These are phyloP conservation scores for Biscogniauxia marginata DNA, from an alignment of 2,329 filamentous ascomycete genomes.

Conservation along the genomic window DNA sequence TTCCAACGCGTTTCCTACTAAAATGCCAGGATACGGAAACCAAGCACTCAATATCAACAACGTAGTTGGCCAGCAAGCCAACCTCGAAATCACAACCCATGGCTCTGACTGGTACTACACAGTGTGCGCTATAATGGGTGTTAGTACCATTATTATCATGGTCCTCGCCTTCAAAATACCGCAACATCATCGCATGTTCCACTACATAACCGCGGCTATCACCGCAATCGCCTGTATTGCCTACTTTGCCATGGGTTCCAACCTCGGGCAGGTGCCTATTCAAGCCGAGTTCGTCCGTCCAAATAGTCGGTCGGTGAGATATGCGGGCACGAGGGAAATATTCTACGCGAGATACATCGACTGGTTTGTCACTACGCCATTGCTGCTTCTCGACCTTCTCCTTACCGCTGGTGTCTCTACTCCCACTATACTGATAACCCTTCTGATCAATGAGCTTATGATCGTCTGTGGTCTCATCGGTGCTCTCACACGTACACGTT, in stretches of 20 bases:
- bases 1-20: background rate
- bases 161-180: constrained; percentile 52
- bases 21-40: constrained; percentile 37
- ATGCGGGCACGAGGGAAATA: constrained; percentile 57
- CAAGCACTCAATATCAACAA: constrained; percentile 45
- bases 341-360: constrained; percentile 68
- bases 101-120: constrained; percentile 65
- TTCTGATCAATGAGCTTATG: constrained; percentile 65
- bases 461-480: constrained; percentile 66
- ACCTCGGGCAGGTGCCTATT: constrained; percentile 63
- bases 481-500: constrained; percentile 58
- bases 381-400: constrained; percentile 61
- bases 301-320: constrained; percentile 41
- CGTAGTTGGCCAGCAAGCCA: constrained; percentile 47
- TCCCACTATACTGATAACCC: constrained; percentile 60
- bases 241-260: constrained; percentile 67
- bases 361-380: constrained; percentile 62
- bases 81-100: constrained; percentile 57
- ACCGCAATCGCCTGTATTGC: constrained; percentile 59
- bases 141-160: constrained; percentile 52
- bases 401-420: constrained; percentile 64
- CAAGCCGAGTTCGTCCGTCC: constrained; percentile 54
- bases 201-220: constrained; percentile 61
- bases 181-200: constrained; percentile 57
- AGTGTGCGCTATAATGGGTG: constrained; percentile 58